Conservation (phyloP, 2,329 filamentous ascomycete species). For the Trichophyton benhamiae region DNA sequence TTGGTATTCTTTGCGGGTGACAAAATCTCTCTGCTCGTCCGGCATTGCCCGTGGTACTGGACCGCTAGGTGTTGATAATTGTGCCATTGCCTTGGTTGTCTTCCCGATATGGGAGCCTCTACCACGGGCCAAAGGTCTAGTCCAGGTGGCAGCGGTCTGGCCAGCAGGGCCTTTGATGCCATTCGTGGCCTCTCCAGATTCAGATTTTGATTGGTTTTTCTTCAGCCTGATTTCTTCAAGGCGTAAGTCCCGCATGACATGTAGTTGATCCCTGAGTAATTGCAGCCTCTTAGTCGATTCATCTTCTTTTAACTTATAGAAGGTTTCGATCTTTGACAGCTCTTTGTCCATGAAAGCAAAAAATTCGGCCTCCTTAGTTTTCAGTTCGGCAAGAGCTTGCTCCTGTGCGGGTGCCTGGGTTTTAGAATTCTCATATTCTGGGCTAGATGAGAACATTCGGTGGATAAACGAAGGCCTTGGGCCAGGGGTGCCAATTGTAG, state of each 20-base stretch:
- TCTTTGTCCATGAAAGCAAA: slow-evolving; percentile 73
- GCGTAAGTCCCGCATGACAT: slow-evolving; percentile 80
- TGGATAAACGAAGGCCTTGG: slow-evolving; percentile 25
- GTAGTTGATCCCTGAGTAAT: slow-evolving; percentile 68
- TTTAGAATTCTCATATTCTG: slow-evolving; percentile 28
- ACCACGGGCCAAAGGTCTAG: slow-evolving; percentile 27
- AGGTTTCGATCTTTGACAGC: slow-evolving; percentile 79
- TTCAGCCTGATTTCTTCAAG: slow-evolving; percentile 54
- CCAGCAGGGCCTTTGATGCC: slow-evolving; percentile 10
- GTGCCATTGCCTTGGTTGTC: slow-evolving; percentile 40
- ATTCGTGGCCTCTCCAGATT: not conserved
- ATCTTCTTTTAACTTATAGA: slow-evolving; percentile 78
- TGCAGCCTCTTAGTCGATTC: slow-evolving; percentile 63
- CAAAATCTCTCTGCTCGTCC: slow-evolving; percentile 37
- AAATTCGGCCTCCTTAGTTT: slow-evolving; percentile 69
- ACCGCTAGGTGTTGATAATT: slow-evolving; percentile 31
- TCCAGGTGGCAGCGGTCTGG: slow-evolving; percentile 23
- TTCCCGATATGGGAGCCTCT: slow-evolving; percentile 35
- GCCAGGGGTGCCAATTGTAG: slow-evolving; percentile 2
- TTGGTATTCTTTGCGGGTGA: slow-evolving; percentile 36
- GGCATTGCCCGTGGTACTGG: slow-evolving; percentile 21
- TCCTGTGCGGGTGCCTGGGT: slow-evolving; percentile 37
- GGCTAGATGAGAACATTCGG: slow-evolving; percentile 26
- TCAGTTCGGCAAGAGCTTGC: slow-evolving; percentile 52
- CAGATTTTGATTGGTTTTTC: slow-evolving; percentile 20